Conservation (phyloP, 2,329 filamentous ascomycete species). For the Cladophialophora yegresii region DNA sequence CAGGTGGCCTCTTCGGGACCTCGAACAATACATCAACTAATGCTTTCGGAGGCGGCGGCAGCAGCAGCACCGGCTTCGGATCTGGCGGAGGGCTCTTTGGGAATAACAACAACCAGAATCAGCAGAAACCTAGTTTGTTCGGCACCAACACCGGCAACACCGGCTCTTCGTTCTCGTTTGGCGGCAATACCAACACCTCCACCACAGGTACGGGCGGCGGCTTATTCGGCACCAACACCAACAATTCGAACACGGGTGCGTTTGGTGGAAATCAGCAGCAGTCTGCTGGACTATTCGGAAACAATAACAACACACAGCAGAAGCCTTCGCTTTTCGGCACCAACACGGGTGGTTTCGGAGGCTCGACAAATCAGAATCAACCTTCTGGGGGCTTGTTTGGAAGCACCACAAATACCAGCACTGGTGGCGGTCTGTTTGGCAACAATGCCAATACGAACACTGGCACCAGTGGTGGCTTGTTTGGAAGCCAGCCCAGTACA, state of each 20-base stretch:
- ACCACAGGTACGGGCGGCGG: constrained; percentile 36
- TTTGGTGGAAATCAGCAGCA: constrained; percentile 38
- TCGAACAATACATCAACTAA: constrained; percentile 40
- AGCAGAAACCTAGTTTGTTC: constrained; percentile 47
- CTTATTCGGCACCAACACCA: constrained; percentile 27
- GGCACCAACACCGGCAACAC: constrained; percentile 41
- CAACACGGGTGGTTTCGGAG: constrained; percentile 45
- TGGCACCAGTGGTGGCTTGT: constrained; percentile 51
- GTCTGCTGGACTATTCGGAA: constrained; percentile 49
- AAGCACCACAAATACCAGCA: constrained; percentile 36
- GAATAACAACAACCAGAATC: constrained; percentile 45
- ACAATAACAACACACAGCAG: constrained; percentile 35
- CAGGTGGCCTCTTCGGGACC: constrained; percentile 47
- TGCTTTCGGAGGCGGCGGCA: constrained; percentile 42
- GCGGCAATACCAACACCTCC: constrained; percentile 40
- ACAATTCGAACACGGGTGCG: constrained; percentile 38
- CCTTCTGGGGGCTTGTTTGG: constrained; percentile 53
- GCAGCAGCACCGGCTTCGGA: constrained; percentile 47
- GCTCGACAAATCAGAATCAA: constrained; percentile 45
- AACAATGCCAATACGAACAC: constrained; percentile 52
- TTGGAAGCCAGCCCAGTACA: constrained; percentile 43
- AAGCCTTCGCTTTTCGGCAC: constrained; percentile 38
- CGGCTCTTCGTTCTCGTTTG: constrained; percentile 39
- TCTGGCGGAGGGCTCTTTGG: constrained; percentile 49
- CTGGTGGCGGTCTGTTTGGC: constrained; percentile 49